Conservation (phyloP, 177 flowering plant species). For the Vitis hybrid region DNA sequence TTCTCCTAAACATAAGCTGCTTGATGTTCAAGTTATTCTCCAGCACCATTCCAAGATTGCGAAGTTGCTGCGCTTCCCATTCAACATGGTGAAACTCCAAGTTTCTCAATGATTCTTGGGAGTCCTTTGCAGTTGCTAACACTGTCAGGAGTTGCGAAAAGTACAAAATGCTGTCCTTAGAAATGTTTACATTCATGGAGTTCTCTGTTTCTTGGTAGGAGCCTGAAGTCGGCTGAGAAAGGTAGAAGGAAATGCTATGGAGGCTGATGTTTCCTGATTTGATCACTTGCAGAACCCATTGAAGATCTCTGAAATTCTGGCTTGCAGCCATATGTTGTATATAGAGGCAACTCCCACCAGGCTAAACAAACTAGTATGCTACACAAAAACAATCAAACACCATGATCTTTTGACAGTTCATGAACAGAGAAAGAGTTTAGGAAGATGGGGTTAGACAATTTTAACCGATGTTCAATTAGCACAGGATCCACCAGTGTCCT, state of each 20-base stretch:
- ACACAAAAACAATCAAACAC: neutral
- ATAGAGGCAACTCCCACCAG: neutral
- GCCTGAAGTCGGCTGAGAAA: slow-evolving; percentile 53
- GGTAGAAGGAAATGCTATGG: slow-evolving; percentile 63
- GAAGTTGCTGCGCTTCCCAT: slow-evolving; percentile 55
- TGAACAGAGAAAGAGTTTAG: too few relatives aligned
- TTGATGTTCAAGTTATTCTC: slow-evolving; percentile 40
- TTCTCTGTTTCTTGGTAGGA: slow-evolving; percentile 70
- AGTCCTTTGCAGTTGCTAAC: slow-evolving; percentile 30
- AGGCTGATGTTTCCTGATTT: slow-evolving; percentile 41
- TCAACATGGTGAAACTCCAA: slow-evolving; percentile 68
- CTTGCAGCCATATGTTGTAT: slow-evolving; percentile 38
- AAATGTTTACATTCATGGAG: slow-evolving; percentile 59
- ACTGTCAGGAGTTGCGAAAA: slow-evolving; percentile 48
- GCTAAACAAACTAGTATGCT: neutral
- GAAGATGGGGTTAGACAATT: too few relatives aligned
- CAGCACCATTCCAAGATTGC: slow-evolving; percentile 40
- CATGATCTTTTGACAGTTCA: neutral
- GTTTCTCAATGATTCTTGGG: slow-evolving; percentile 36
- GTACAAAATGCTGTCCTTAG: slow-evolving; percentile 31
- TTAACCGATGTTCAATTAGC: too few relatives aligned
- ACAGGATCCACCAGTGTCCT: too few relatives aligned
- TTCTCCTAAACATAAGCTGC: slow-evolving; percentile 55
- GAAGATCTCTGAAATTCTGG: slow-evolving; percentile 49
- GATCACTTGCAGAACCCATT: slow-evolving; percentile 55